Percentiles rank a stretch among this genome's conserved stretches.
Conservation (phyloP, 371 early-diverging fungal genomes). For the Blyttiomyces sp. region DNA sequence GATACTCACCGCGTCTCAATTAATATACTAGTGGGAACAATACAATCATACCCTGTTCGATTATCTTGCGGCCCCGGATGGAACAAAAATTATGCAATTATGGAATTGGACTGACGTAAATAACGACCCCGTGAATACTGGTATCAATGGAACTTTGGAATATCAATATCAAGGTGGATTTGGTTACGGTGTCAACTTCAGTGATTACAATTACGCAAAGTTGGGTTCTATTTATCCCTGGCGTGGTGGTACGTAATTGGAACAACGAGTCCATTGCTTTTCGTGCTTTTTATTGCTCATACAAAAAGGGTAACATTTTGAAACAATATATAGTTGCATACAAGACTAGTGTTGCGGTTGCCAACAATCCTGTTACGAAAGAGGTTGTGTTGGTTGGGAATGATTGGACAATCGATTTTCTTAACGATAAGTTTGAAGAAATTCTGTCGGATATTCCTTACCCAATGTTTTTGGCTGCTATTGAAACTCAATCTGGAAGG, state of each 20-base stretch:
- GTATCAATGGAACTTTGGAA: neutral
- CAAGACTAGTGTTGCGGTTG: conserved; percentile 1
- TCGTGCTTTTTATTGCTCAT: neutral
- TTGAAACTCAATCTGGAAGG: neutral
- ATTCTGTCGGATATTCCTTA: neutral
- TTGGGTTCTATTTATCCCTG: conserved; percentile 2
- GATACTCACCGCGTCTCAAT: neutral
- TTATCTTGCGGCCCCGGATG: neutral
- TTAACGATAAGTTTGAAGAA: neutral
- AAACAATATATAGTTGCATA: neutral
- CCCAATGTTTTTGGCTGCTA: conserved; percentile 6
- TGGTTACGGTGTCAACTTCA: neutral
- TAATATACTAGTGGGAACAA: conserved; percentile 6
- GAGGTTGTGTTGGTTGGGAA: conserved; percentile 4
- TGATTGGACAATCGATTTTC: conserved; percentile 8
- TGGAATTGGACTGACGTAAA: neutral
- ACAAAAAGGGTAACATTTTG: neutral
- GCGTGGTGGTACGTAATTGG: neutral
- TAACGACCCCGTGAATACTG: neutral
- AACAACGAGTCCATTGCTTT: no score
- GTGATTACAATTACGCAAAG: neutral
- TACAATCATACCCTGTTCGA: neutral
- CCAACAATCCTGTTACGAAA: conserved; percentile 3
- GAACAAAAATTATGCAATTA: neutral
- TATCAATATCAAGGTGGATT: neutral